Evolutionary conservation across 176 grass and related monocot genomes (phyloP), one percentile per base, ranked within the genome.

Genomic region (Neostapfia colusana): DNA sequence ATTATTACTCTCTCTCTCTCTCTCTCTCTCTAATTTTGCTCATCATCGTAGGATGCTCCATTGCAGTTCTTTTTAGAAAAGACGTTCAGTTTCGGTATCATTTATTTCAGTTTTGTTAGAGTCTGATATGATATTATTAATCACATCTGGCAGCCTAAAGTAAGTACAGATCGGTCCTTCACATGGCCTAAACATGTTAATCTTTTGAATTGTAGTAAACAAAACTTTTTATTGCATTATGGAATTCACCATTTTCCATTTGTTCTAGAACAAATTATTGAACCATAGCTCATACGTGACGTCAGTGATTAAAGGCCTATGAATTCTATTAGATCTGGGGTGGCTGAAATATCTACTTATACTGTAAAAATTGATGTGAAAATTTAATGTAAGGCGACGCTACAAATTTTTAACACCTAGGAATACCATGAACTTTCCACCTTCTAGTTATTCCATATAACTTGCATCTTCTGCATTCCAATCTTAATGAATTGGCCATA

Each of bases 361-460:
- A 35, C 13, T 13, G 13, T 7, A 21, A 48, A 1, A 48, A 64
- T 55, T 13, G 40, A 57, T 46, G 45, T 6, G 6, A 79, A 85
- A 28, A 53, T 12, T 26, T 62, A 62, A 24, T 66, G 7, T 9
- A 72, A 72, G 13, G 8, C 31, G 41, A 31, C 67, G 7, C 68
- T 36, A 55, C 36, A n/a, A n/a, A 43, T 10, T 61, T 10, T 13
- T 87, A 82, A 66, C 46, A 76, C 38, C n/a, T 59, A 76, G n/a
- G n/a, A 67, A 65, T 17, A n/a, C 41, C 37, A 50, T 73, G 48
- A 66, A 46, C 12, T 18, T 79, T 79, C 61, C 2, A 27, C 15
- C 16, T 41, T 59, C 40, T 53, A 25, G 7, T 41, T 9, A 26
- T 45, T 77, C 35, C 66, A 71, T n/a, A n/a, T 51, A 67, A 82